phyloP scores from a whole-genome alignment of 2,329 filamentous ascomycete species.

The Aureobasidium melanogenum region DNA sequence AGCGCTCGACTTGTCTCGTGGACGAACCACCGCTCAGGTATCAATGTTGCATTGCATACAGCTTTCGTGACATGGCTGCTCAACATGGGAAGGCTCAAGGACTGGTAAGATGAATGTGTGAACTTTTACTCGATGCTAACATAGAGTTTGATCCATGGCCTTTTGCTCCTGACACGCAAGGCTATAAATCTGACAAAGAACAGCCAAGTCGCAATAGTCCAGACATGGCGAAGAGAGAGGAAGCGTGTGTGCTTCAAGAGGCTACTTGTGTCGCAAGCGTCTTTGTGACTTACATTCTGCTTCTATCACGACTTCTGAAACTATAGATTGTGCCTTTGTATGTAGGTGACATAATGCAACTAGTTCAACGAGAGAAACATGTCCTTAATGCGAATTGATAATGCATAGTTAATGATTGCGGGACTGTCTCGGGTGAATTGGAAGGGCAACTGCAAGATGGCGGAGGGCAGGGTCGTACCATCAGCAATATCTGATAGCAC shows the following conservation, averaged over 20 bases:
- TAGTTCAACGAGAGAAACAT: not conserved
- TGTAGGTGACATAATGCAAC: not conserved
- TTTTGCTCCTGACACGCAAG: not conserved
- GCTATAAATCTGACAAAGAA: not conserved
- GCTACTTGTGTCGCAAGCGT: not conserved
- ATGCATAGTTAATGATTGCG: not conserved
- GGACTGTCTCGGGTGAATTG: no score
- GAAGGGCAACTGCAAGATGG: not conserved
- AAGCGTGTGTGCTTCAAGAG: constrained; percentile 1
- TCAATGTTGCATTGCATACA: not conserved
- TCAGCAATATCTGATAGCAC: not conserved
- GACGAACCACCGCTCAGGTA: not conserved
- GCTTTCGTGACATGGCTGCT: constrained; percentile 3
- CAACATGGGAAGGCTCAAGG: constrained; percentile 5
- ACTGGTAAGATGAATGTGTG: constrained; percentile 8
- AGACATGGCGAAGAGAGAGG: not conserved
- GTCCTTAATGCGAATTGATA: not conserved
- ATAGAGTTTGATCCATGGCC: not conserved
- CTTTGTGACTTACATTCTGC: not conserved
- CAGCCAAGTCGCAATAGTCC: not conserved
- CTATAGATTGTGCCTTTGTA: not conserved
- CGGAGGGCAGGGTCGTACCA: not conserved
- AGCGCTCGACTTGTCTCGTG: not conserved
- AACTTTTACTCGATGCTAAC: not conserved
- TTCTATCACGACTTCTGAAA: not conserved